Base-by-base conservation (phyloP, 306 rosid genomes). In the Pyrus betulifolia region DNA sequence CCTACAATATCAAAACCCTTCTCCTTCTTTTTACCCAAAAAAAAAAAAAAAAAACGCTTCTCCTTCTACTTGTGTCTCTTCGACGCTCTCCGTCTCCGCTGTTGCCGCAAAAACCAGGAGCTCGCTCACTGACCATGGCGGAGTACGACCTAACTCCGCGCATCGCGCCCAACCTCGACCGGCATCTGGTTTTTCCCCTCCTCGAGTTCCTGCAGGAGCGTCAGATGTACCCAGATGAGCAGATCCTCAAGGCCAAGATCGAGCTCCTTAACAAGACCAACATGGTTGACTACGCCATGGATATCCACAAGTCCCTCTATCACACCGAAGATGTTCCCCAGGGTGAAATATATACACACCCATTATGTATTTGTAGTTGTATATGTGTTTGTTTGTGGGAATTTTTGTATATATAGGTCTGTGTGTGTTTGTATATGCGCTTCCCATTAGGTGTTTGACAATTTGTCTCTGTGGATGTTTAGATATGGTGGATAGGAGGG, bases 201-300 rank as follows among this genome's bases (percentile, higher is more conserved):
- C 82, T 95, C 12, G 97, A 95, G 84, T 95, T 92, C 21, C 93
- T 95, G 3, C 99, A 95, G 76, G 97, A 95, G 77, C 87, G 92
- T 3, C 86, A 82, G 54, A 72, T 95, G 12, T 86, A 92, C 82
- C 87, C 90, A 6, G 91, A 92, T 18, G 91, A 86, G 66, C 88
- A 86, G 82, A 95, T 95, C 79, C 97, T 95, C 45, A 89, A 92
- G 83, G 86, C 91, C 8, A 95, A 95, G 81, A 92, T 95, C 75
- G 97, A 90, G 75, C 97, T 95, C 5, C 95, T 95, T 52, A 92
- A 85, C 89, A 87, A 88, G 78, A 95, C 99, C 35, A 90, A 90
- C 86, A 95, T 95, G 99, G 99, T 95, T 27, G 99, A 95, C 62
- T 95, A 92, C 59, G 96, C 96, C 67, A 92, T 92, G 99, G 97